Percentiles rank a stretch among this genome's conserved stretches.
Evolutionary conservation across 768 basidiomycete genomes (phyloP).

Genomic region (Suillus discolor): DNA sequence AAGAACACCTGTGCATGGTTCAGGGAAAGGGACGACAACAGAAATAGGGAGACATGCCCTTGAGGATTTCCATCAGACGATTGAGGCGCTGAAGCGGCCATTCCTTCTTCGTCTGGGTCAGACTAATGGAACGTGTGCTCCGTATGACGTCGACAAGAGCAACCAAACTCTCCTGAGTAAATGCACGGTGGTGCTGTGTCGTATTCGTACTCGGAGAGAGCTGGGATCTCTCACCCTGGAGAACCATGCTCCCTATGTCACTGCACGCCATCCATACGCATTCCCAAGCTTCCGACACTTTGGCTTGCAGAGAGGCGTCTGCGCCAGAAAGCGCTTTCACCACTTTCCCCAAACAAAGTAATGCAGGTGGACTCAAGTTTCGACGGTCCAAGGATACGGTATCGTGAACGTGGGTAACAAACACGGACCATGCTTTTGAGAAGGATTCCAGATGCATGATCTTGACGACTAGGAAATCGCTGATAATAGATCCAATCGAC

Average conservation of each 20-base stretch:
- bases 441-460: slow-evolving; percentile 77
- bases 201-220: slow-evolving; percentile 19
- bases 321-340: slow-evolving; percentile 56
- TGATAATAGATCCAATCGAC: slow-evolving; percentile 82
- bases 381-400: slow-evolving; percentile 70
- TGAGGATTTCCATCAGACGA: slow-evolving; percentile 76
- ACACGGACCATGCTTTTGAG: slow-evolving; percentile 68
- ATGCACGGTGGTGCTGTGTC: slow-evolving; percentile 13
- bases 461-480: slow-evolving; percentile 74
- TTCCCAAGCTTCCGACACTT: slow-evolving; percentile 53
- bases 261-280: slow-evolving; percentile 74
- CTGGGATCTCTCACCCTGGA: slow-evolving; percentile 28
- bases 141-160: slow-evolving; percentile 76
- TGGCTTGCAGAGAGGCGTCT: slow-evolving; percentile 33
- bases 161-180: slow-evolving; percentile 78
- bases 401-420: slow-evolving; percentile 72
- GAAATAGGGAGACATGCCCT: slow-evolving; percentile 45
- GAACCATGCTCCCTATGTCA: slow-evolving; percentile 58
- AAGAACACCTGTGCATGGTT: slow-evolving; percentile 53
- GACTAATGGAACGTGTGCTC: slow-evolving; percentile 55
- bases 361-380: slow-evolving; percentile 75
- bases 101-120: slow-evolving; percentile 48
- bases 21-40: not conserved
- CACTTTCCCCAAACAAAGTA: slow-evolving; percentile 82
- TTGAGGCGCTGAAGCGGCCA: slow-evolving; percentile 69